phyloP scores from a whole-genome alignment of 1,139 yeast species.

The Suhomyces atakaporum region DNA sequence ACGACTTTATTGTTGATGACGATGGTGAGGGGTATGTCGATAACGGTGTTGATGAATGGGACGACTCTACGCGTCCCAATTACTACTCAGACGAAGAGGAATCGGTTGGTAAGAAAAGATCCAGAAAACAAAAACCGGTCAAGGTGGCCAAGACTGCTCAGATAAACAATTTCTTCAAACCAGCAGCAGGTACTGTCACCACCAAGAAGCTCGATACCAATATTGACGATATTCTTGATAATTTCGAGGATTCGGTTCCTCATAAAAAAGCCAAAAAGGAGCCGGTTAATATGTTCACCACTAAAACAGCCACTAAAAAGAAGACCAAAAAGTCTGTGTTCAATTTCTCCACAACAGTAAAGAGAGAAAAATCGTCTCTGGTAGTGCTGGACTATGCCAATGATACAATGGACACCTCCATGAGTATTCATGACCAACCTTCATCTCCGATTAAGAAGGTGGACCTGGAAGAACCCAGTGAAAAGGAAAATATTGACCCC shows the following conservation, averaged over 20 bases:
- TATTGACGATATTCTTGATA: conserved; percentile 50
- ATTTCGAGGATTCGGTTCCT: conserved; percentile 31
- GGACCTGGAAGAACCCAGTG: conserved; percentile 8
- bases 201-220: conserved; percentile 36
- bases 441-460: conserved; percentile 16
- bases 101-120: conserved; percentile 32
- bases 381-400: conserved; percentile 8
- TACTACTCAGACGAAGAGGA: conserved; percentile 58
- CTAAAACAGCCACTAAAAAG: conserved; percentile 12
- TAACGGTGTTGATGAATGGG: conserved; percentile 91
- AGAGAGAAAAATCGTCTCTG: conserved; percentile 19
- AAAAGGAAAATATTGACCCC: conserved; percentile 13
- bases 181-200: conserved; percentile 37
- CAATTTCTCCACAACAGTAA: conserved; percentile 31
- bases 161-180: conserved; percentile 57
- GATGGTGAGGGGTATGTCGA: conserved; percentile 90
- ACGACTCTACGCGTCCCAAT: conserved; percentile 49
- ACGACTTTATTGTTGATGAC: conserved; percentile 93
- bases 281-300: conserved; percentile 11
- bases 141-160: conserved; percentile 51
- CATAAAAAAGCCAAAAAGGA: conserved; percentile 23
- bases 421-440: conserved; percentile 16
- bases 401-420: conserved; percentile 11
- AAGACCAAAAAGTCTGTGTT: conserved; percentile 20
- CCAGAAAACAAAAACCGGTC: conserved; percentile 34